Evolutionary conservation across 2,329 filamentous ascomycete species (phyloP).

Genomic region (Coniella vitis): DNA sequence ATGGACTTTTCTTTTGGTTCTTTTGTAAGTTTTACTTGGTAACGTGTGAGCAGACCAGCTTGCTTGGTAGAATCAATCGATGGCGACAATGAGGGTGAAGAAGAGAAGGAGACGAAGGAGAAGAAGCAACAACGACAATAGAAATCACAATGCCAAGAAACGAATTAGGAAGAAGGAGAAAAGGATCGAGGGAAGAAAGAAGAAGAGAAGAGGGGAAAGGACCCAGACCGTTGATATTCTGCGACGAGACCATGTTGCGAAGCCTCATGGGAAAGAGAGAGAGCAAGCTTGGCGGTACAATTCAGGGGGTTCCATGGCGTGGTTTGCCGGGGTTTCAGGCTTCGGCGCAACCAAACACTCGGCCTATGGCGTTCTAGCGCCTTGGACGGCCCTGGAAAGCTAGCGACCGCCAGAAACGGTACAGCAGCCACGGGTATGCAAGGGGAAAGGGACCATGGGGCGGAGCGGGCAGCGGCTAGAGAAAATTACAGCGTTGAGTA

Average conservation of each 20-base stretch:
- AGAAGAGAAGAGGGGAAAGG: slow-evolving; percentile 1
- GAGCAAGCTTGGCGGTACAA: slow-evolving; percentile 3
- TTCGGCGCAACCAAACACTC: slow-evolving; percentile 4
- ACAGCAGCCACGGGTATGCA: no score
- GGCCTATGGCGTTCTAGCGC: slow-evolving; percentile 6
- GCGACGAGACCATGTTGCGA: slow-evolving; percentile 10
- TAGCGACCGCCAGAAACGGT: no score
- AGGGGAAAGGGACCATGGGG: not conserved
- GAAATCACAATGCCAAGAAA: not conserved
- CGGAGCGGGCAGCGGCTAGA: no score
- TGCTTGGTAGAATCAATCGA: not conserved
- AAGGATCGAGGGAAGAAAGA: not conserved
- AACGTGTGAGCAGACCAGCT: slow-evolving; percentile 2
- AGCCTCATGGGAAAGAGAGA: no score
- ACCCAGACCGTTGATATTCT: slow-evolving; percentile 4
- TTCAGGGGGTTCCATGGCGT: slow-evolving; percentile 5
- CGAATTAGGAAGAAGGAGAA: not conserved
- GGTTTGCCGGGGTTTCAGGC: slow-evolving; percentile 14
- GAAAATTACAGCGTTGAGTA: no score
- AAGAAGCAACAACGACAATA: not conserved
- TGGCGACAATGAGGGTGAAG: not conserved
- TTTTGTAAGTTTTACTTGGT: not conserved
- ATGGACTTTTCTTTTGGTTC: not conserved
- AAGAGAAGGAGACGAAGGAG: not conserved
- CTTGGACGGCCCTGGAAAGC: not conserved